Evolutionary conservation across 768 basidiomycete species (phyloP).

Genomic region (Tylopilus felleus): DNA sequence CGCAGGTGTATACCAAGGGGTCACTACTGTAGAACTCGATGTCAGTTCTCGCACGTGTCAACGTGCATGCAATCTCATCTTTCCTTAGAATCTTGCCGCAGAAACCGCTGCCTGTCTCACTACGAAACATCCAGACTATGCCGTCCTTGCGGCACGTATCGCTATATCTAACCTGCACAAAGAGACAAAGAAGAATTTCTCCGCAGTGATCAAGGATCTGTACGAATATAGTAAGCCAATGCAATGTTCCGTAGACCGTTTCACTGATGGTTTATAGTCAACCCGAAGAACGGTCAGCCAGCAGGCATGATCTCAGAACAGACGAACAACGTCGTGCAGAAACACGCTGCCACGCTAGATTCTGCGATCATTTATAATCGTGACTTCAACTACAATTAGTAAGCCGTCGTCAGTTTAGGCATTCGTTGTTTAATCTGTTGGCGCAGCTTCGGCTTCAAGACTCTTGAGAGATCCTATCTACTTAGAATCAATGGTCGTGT

Average conservation of each 20-base stretch:
- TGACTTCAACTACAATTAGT: constrained; percentile 98
- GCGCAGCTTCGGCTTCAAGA: constrained; percentile 96
- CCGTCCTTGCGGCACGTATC: constrained; percentile 96
- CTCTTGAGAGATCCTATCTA: constrained; percentile 95
- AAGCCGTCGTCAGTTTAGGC: constrained; percentile 26
- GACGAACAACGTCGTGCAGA: constrained; percentile 77
- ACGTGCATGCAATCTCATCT: constrained; percentile 3
- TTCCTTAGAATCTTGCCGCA: constrained; percentile 80
- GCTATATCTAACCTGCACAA: constrained; percentile 99
- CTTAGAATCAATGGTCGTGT: constrained; percentile 92
- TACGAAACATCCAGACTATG: constrained; percentile 97
- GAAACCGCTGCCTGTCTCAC: constrained; percentile 98
- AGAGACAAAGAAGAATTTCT: constrained; percentile 97
- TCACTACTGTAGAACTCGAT: constrained; percentile 96
- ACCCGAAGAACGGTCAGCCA: constrained; percentile 87
- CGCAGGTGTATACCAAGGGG: constrained; percentile 89
- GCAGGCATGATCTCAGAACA: constrained; percentile 91
- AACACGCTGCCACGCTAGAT: constrained; percentile 79
- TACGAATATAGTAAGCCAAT: constrained; percentile 74
- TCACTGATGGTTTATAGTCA: constrained; percentile 48
- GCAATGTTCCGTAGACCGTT: background rate
- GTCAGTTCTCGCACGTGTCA: constrained; percentile 43
- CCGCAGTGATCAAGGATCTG: constrained; percentile 85
- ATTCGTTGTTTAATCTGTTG: background rate
- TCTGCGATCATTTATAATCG: constrained; percentile 97